Evolutionary conservation across 1,284 basidiomycete species (phyloP).

Genomic region (Cryptococcus sp.): DNA sequence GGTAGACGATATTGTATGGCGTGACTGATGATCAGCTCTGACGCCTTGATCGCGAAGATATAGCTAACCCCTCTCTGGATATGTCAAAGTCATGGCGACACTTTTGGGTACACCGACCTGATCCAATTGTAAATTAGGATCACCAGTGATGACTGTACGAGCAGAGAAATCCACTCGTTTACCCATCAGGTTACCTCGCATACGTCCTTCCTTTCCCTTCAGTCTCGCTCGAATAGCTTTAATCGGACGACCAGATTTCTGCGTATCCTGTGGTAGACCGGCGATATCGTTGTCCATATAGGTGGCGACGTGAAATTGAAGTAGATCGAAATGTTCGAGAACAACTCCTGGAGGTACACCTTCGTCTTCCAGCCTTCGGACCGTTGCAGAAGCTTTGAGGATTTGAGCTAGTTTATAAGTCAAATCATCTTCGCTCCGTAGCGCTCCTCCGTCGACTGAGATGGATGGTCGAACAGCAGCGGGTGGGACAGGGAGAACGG

Average conservation of each 20-base stretch:
- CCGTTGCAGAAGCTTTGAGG: slow-evolving; percentile 89
- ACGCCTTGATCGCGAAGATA: neutral
- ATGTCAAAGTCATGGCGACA: slow-evolving; percentile 97
- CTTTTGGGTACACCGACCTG: slow-evolving; percentile 96
- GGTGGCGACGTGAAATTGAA: slow-evolving; percentile 98
- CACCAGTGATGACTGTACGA: slow-evolving; percentile 98
- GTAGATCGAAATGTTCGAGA: slow-evolving; percentile 90
- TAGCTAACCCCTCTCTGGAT: slow-evolving; percentile 80
- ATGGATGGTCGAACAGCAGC: slow-evolving; percentile 98
- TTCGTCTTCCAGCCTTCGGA: slow-evolving; percentile 90
- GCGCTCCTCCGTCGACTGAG: slow-evolving; percentile 89
- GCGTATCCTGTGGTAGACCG: slow-evolving; percentile 93
- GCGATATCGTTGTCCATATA: slow-evolving; percentile 99
- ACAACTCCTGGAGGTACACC: slow-evolving; percentile 95
- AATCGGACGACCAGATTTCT: slow-evolving; percentile 95
- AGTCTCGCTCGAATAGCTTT: slow-evolving; percentile 97
- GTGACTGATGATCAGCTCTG: slow-evolving; percentile 61
- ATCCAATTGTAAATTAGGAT: slow-evolving; percentile 94
- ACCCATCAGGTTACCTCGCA: slow-evolving; percentile 98
- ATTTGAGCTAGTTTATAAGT: slow-evolving; percentile 98
- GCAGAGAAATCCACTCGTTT: slow-evolving; percentile 99
- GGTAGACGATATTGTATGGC: slow-evolving; percentile 91
- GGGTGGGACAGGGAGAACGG: slow-evolving; percentile 94
- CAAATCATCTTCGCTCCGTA: slow-evolving; percentile 96
- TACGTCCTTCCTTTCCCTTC: slow-evolving; percentile 97